Evolutionary conservation across 202 grass and related monocot species (phyloP).

Genomic region (Carex arenaria): DNA sequence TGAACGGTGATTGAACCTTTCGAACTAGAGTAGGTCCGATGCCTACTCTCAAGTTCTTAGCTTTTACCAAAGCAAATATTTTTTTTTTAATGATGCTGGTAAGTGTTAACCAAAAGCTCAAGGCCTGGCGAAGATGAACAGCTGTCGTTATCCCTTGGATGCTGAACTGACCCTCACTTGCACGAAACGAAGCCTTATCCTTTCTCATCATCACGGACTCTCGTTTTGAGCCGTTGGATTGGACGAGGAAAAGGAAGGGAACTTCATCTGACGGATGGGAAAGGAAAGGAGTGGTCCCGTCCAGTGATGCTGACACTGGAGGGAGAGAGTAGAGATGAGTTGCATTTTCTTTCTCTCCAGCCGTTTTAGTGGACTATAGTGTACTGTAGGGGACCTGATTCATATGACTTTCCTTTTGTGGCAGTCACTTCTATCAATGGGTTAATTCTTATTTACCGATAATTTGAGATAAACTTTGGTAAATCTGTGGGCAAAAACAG

Average conservation of each 20-base stretch:
- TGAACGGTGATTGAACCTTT: too few relatives aligned
- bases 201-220: background rate
- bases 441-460: background rate
- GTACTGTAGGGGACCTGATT: background rate
- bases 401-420: conserved; percentile 13
- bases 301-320: conserved; percentile 2
- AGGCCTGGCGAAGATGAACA: background rate
- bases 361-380: conserved; percentile 1
- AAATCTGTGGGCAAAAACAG: too few relatives aligned
- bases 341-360: background rate
- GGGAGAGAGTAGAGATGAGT: background rate
- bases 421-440: conserved; percentile 8
- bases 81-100: background rate
- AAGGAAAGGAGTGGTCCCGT: background rate
- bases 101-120: conserved; percentile 9
- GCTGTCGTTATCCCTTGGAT: background rate
- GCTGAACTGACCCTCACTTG: background rate
- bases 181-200: conserved; percentile 5
- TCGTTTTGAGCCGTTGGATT: background rate
- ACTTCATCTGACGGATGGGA: background rate
- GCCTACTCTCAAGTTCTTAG: too few relatives aligned
- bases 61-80: background rate
- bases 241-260: too few relatives aligned
- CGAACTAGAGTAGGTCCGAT: too few relatives aligned
- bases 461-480: too few relatives aligned